Evolutionary conservation across 352 stramenopile species (phyloP), one percentile per base, ranked within the genome.

Genomic region (Phytophthora foliorum): DNA sequence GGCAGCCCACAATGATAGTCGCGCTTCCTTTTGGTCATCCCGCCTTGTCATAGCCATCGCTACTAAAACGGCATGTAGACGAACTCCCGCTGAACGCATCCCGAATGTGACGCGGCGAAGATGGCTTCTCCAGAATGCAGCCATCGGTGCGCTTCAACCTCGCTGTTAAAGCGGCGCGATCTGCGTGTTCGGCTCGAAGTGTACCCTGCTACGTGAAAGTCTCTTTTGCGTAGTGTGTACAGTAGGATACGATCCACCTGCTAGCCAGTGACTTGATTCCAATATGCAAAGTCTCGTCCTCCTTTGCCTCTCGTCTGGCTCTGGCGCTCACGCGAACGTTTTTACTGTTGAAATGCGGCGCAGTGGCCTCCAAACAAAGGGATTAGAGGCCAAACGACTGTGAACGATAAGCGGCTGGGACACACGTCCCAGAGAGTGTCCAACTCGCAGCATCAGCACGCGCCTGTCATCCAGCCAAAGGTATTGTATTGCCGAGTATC

Each of bases 311-410:
- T 19, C 22, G 8, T 38, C 55, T 24, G 55, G 58, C 38, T 69
- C 21, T 69, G 63, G 41, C 54, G 39, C 41, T 34, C 14, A 54
- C 46, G 55, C 50, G 52, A 45, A 32, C 52, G 42, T 38, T 57
- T 69, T 63, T 62, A 55, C 50, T 36, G 53, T 45, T 46, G 62
- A 69, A 53, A 52, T 48, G 55, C 55, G 63, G 55, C 60, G 63
- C 55, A 2, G 38, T 42, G 24, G 55, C 55, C 46, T 66, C 55
- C 66, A 42, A 71, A 60, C 63, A 49, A 49, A 8, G 14, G 36
- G 65, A 73, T 68, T 69, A 45, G 65, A 69, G 45, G 44, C 21
- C 24, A 24, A 44, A 34, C 11, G 11, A 7, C 45, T 69, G 52
- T 54, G 27, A 63, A 69, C 61, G 61, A 63, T 29, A 49, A 65